Conservation (phyloP, 768 basidiomycete species). For the Leccinum uliginosum region DNA sequence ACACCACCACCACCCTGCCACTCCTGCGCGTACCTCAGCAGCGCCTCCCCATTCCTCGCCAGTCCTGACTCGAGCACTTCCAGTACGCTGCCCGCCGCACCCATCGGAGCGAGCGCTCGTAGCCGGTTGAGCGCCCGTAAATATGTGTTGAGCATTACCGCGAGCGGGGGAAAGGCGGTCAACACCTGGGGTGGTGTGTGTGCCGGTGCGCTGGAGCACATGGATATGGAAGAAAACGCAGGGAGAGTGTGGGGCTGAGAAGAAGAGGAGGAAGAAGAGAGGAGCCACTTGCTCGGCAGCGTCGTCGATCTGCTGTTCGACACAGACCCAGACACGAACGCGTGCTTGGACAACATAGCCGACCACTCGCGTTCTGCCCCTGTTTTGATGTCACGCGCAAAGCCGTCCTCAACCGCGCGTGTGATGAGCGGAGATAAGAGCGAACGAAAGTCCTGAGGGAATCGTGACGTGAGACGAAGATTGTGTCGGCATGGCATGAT, state of each 20-base stretch:
- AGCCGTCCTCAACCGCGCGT: conserved; percentile 54
- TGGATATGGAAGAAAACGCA: conserved; percentile 19
- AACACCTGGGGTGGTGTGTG: conserved; percentile 72
- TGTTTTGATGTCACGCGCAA: conserved; percentile 41
- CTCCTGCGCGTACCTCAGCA: conserved; percentile 44
- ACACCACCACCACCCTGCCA: conserved; percentile 31
- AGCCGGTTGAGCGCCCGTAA: conserved; percentile 74
- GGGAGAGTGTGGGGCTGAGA: conserved; percentile 27
- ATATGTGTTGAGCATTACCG: conserved; percentile 66
- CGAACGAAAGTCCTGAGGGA: conserved; percentile 56
- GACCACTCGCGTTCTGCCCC: conserved; percentile 35
- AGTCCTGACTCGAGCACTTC: conserved; percentile 50
- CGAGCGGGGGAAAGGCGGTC: conserved; percentile 72
- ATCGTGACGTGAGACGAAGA: neutral
- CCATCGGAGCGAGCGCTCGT: conserved; percentile 72
- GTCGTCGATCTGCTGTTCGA: conserved; percentile 15
- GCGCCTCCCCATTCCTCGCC: conserved; percentile 37
- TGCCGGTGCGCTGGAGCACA: conserved; percentile 31
- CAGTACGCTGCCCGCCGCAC: conserved; percentile 48
- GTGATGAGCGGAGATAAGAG: conserved; percentile 65
- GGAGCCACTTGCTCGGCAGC: conserved; percentile 50
- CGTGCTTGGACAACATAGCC: conserved; percentile 21
- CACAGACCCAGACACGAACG: conserved; percentile 2
- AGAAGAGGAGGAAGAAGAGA: conserved; percentile 25
- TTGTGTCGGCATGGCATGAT: neutral